phyloP scores from a whole-genome alignment of 2,329 filamentous ascomycete genomes.

The Albophoma yamanashiensis region DNA sequence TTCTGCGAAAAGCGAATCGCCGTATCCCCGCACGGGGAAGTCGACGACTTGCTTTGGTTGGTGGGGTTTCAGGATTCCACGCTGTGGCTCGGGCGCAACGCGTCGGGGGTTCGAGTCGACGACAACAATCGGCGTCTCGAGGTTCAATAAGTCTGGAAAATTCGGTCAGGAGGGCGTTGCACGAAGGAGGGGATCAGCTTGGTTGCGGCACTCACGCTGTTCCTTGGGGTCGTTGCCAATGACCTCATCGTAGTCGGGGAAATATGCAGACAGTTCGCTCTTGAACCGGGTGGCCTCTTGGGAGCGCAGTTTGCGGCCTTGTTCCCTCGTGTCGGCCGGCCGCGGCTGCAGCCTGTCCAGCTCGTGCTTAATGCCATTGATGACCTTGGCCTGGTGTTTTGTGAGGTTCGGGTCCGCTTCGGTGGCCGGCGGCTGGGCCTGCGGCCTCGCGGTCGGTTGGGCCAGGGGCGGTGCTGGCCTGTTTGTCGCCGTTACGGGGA shows the following conservation, averaged over 20 bases:
- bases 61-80: constrained; percentile 16
- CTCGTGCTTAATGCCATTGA: constrained; percentile 52
- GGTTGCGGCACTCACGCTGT: constrained; percentile 46
- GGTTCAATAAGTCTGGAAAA: constrained; percentile 56
- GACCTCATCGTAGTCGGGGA: constrained; percentile 88
- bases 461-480: constrained; percentile 9
- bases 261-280: constrained; percentile 84
- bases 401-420: constrained; percentile 23
- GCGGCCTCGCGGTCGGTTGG: constrained; percentile 4
- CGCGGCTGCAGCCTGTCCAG: constrained; percentile 43
- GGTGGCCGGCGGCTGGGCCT: neutral
- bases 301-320: constrained; percentile 71
- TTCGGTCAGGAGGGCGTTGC: neutral
- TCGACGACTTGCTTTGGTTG: constrained; percentile 8
- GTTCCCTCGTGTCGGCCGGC: constrained; percentile 34
- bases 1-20: constrained; percentile 44
- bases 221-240: constrained; percentile 77
- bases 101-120: constrained; percentile 39
- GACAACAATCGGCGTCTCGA: constrained; percentile 64
- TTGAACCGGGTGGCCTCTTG: constrained; percentile 79
- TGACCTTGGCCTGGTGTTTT: constrained; percentile 46
- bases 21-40: constrained; percentile 39
- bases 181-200: neutral
- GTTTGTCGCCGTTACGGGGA: constrained; percentile 2
- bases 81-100: constrained; percentile 12